Evolutionary conservation across 2,329 filamentous ascomycete species (phyloP), one percentile per base, ranked within the genome.

Genomic region (Fusarium sp.): DNA sequence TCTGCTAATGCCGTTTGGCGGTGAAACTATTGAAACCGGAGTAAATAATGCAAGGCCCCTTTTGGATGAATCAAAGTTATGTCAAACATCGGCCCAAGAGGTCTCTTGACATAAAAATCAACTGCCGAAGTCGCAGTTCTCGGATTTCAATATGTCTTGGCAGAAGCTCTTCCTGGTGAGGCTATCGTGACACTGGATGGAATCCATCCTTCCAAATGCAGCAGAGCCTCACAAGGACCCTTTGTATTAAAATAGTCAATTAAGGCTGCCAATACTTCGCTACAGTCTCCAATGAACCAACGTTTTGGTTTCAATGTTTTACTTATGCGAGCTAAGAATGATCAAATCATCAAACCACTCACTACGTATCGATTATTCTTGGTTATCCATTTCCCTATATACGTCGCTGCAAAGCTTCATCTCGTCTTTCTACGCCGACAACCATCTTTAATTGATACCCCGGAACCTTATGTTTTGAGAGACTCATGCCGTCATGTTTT

Each of bases 11-110:
- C 62, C 61, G 69, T 25, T 73, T 75, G 62, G 61, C 63, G 64
- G 62, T 67, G 75, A 72, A 62, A 75, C 75, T 72, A 75, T 74
- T 64, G 64, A 60, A 72, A 72, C 62, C 47, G 71, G 71, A 58
- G 71, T 40, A 71, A 71, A 60, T 68, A 72, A 73, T 73, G 67
- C 67, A 73, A 60, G 60, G 30, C 65, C 61, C 60, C 54, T 69
- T 64, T 75, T 66, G 66, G 64, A 52, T 56, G 50, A 60, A 40
- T 57, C 37, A 43, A 21, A 35, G 44, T 60, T 70, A 52, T 73
- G 65, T 64, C 52, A 60, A 50, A 64, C 40, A 33, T 23, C 42
- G 33, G 40, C 46, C 47, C 43, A 32, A 38, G 59, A 42, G 23
- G 21, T 19, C 13, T 33, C 18, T 46, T 49, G 71, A 66, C 67